These are phyloP conservation scores for Penstemon eatonii DNA, from an alignment of 257 asterid species.

Conservation along the genomic window DNA sequence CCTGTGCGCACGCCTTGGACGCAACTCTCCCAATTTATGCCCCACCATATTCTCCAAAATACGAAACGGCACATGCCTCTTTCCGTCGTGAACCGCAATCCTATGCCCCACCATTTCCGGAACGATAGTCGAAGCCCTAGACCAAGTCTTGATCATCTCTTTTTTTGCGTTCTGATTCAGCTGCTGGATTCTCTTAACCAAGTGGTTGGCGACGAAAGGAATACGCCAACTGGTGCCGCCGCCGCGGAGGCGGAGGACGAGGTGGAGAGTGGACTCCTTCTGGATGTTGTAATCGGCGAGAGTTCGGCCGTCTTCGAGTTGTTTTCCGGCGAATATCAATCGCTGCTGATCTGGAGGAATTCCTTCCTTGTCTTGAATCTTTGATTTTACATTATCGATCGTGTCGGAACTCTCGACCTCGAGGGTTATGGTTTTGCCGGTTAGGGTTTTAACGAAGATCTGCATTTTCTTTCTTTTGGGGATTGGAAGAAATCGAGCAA, in stretches of 20 bases:
- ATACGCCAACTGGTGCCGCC: conserved; percentile 51
- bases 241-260: conserved; percentile 38
- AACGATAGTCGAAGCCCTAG: conserved; percentile 50
- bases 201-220: conserved; percentile 60
- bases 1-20: conserved; percentile 34
- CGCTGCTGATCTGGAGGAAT: conserved; percentile 40
- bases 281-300: conserved; percentile 40
- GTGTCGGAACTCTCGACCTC: conserved; percentile 37
- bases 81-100: conserved; percentile 55
- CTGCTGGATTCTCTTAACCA: conserved; percentile 40
- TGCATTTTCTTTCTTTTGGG: conserved; percentile 25
- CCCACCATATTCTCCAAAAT: conserved; percentile 62
- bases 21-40: conserved; percentile 55
- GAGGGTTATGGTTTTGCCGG: conserved; percentile 38
- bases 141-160: conserved; percentile 59
- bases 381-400: conserved; percentile 32
- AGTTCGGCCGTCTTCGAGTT: conserved; percentile 34
- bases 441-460: conserved; percentile 36
- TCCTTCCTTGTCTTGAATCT: conserved; percentile 38
- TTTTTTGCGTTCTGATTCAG: conserved; percentile 31
- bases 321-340: conserved; percentile 38
- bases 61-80: conserved; percentile 45
- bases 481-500: not conserved
- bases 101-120: conserved; percentile 64
- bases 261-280: conserved; percentile 40